Evolutionary conservation across 169 alveolate species (phyloP).

Genomic region (Eimeria mitis): DNA sequence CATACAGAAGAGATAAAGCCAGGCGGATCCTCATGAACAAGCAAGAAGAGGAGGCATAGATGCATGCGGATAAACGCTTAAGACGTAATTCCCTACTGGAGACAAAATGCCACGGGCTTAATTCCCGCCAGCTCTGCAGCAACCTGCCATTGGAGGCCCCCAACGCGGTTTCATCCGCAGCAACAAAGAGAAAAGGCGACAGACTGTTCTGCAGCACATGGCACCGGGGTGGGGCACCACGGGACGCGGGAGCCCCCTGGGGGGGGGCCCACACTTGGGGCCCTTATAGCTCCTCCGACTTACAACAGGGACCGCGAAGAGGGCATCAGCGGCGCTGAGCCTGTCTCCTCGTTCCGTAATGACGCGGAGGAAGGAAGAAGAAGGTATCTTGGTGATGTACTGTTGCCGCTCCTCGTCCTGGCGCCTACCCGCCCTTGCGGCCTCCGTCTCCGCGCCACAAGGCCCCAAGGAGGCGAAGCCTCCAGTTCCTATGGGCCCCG

Average conservation of each 20-base stretch:
- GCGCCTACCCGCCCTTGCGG: constrained; percentile 50
- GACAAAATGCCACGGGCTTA: not conserved
- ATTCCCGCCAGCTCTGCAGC: not conserved
- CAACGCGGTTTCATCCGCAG: not conserved
- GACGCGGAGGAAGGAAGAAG: constrained; percentile 62
- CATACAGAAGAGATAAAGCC: not conserved
- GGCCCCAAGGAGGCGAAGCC: constrained; percentile 11
- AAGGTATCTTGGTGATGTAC: constrained; percentile 76
- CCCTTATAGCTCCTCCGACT: not conserved
- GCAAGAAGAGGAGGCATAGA: not conserved
- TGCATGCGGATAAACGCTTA: not conserved
- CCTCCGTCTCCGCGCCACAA: constrained; percentile 24
- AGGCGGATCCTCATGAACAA: not conserved
- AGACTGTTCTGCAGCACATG: not conserved
- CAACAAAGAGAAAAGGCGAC: not conserved
- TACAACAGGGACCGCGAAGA: constrained; percentile 33
- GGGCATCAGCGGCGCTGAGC: constrained; percentile 39
- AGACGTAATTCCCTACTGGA: not conserved
- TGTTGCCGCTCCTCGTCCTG: constrained; percentile 61
- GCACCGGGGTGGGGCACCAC: not conserved
- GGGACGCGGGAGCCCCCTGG: not conserved
- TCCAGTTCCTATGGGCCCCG: constrained; percentile 39
- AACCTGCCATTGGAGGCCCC: not conserved
- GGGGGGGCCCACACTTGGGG: not conserved
- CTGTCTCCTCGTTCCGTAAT: constrained; percentile 6